Base-by-base conservation (phyloP, 495 filamentous ascomycete species). In the Jackrogersella multiformis region DNA sequence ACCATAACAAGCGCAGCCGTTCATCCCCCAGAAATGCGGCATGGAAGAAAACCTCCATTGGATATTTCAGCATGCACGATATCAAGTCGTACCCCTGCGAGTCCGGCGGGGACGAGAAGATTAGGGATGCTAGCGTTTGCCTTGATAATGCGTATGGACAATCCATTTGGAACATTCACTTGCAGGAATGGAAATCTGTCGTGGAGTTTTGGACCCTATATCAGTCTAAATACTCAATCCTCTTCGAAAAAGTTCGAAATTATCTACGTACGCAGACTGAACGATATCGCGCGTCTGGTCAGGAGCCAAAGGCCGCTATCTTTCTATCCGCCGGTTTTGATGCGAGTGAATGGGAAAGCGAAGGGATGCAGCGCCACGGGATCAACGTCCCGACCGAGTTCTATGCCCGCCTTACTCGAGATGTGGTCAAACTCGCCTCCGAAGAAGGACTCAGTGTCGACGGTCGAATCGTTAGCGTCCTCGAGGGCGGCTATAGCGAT, bases 81-180 rank as follows among this genome's bases (percentile, higher is more conserved):
- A 97, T 99, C 78, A 97, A 98, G 77, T 97, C 92, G 6, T 99
- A 92, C 72, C 95, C 95, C 0, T 99, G 95, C 74, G 95, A 98
- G 73, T 82, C 80, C 66, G 96, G 94, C 28, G 93, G 97, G 41
- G 85, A 88, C 36, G 92, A 94, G 6, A 97, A 97, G 74, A 87
- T 98, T 49, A 90, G 88, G 73, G 94, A 92, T 67, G 95, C 95
- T 0, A 96, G 92, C 74, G 74, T 97, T 16, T 97, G 96, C 71
- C 86, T 99, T 53, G 94, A 97, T 51, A 92, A 91, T 60, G 91
- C 94, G 1, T 94, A 97, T 73, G 89, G 90, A 7, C 95, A 98
- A 74, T 92, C 86, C 21, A 88, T 98, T 41, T 97, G 94, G 90
- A 99, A 99, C 70, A 86, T 97, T n/a, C 96, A 99, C 73, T 77